Evolutionary conservation across 2,329 filamentous ascomycete species (phyloP), one percentile per base, ranked within the genome.

Genomic region (Eutypa lata): DNA sequence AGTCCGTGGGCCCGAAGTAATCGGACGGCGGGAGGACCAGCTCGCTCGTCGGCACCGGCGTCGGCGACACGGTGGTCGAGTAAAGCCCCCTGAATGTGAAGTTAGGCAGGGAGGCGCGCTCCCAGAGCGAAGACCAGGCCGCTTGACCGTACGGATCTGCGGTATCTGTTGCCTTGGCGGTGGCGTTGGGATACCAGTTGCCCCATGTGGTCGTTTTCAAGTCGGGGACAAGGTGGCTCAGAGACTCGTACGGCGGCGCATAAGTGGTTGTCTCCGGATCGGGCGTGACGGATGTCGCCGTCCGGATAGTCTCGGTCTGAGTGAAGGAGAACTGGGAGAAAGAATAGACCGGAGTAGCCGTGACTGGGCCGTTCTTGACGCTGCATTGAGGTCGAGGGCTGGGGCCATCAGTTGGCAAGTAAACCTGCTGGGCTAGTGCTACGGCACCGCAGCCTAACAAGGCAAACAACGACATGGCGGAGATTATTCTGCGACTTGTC

Each of bases 1-100:
- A 80, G 16, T 78, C 69, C 19, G 70, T 68, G 44, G 77, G 73
- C 0, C 69, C 71, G 51, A 80, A 78, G 53, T 79, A 80, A 47
- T 79, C 75, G 1, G 69, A 63, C 0, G 82, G 81, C 0, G 82
- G 82, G 0, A 82, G 70, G 6, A 84, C 68, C 1, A 86, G 71
- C 52, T 84, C 79, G 50, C 68, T 76, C 1, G 71, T 79, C 0
- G 81, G 77, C 1, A 86, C 66, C 0, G 81, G 73, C 0, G 80
- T 85, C 0, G 82, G 79, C 3, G 69, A 72, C 2, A 81, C 80
- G 0, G 81, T 84, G 0, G 80, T 80, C 2, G 71, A 57, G 49
- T 52, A 62, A 2, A 54, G 21, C 3, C 51, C 54, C n/a, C 49
- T 45, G 8, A 42, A 31, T 5, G 69, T 72, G 46, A 73, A 71